These are phyloP conservation scores for Botrytis pseudocinerea DNA, from an alignment of 2,329 filamentous ascomycete genomes.

Conservation along the genomic window DNA sequence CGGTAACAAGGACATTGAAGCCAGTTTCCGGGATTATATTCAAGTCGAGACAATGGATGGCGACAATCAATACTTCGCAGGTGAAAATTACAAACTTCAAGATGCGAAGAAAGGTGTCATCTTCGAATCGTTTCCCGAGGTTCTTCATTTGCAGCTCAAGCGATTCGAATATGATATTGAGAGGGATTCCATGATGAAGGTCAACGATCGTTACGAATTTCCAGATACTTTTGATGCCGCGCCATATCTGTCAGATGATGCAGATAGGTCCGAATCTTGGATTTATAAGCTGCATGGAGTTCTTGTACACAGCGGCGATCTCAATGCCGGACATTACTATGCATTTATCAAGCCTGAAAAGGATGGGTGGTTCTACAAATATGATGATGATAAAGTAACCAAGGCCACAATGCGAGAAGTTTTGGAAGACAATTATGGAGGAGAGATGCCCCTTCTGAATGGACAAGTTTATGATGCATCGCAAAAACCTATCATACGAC, in stretches of 20 bases:
- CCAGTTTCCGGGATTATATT: conserved; percentile 95
- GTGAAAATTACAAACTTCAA: conserved; percentile 85
- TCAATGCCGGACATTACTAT: conserved; percentile 98
- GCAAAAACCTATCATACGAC: conserved; percentile 60
- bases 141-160: conserved; percentile 92
- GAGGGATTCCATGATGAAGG: conserved; percentile 97
- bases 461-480: conserved; percentile 51
- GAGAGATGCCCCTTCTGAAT: conserved; percentile 57
- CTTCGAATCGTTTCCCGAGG: conserved; percentile 91
- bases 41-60: conserved; percentile 96
- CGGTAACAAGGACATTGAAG: conserved; percentile 87
- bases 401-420: conserved; percentile 88
- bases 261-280: conserved; percentile 86
- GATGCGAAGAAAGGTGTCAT: conserved; percentile 98
- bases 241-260: conserved; percentile 82
- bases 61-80: conserved; percentile 97
- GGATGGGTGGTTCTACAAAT: conserved; percentile 93
- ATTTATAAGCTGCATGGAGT: conserved; percentile 92
- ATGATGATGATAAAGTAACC: conserved; percentile 97
- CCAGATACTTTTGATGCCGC: conserved; percentile 80
- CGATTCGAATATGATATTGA: conserved; percentile 98
- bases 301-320: conserved; percentile 91
- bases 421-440: conserved; percentile 94
- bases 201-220: conserved; percentile 91
- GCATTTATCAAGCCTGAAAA: conserved; percentile 93